Conservation (phyloP, 345 rosid species). For the Populus ilicifolia region DNA sequence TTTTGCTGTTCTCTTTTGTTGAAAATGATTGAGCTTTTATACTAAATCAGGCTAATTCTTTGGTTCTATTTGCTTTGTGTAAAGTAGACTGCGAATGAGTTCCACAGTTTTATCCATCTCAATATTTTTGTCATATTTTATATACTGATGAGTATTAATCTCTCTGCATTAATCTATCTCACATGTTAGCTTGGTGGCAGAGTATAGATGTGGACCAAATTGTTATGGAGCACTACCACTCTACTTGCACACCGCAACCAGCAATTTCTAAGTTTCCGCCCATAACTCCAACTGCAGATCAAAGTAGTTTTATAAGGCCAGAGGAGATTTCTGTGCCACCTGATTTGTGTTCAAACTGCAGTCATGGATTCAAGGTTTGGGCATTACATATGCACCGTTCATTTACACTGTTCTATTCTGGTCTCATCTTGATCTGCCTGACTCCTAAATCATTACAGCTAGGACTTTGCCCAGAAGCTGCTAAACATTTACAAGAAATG, state of each 20-base stretch:
- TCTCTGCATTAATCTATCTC: slow-evolving; percentile 6
- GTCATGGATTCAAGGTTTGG: slow-evolving; percentile 72
- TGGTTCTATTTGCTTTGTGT: neutral
- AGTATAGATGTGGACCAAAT: slow-evolving; percentile 89
- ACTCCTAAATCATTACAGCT: slow-evolving; percentile 49
- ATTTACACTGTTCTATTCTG: slow-evolving; percentile 9
- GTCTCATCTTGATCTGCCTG: slow-evolving; percentile 24
- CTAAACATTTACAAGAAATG: slow-evolving; percentile 72
- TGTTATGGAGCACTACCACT: slow-evolving; percentile 76
- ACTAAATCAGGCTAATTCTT: neutral
- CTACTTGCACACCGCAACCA: slow-evolving; percentile 69
- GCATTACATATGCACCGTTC: slow-evolving; percentile 10
- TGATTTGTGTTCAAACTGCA: slow-evolving; percentile 66
- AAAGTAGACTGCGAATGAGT: neutral
- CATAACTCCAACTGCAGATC: slow-evolving; percentile 48
- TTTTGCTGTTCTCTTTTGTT: neutral
- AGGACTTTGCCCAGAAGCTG: slow-evolving; percentile 78
- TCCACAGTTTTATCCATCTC: slow-evolving; percentile 4
- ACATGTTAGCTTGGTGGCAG: slow-evolving; percentile 40
- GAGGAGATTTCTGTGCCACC: slow-evolving; percentile 53
- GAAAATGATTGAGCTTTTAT: neutral
- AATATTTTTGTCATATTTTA: slow-evolving; percentile 9
- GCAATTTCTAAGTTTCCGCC: slow-evolving; percentile 50
- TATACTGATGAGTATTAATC: neutral
- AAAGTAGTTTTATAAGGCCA: slow-evolving; percentile 33